Conservation (phyloP, 176 grass and related monocot species). For the Eleusine indica region DNA sequence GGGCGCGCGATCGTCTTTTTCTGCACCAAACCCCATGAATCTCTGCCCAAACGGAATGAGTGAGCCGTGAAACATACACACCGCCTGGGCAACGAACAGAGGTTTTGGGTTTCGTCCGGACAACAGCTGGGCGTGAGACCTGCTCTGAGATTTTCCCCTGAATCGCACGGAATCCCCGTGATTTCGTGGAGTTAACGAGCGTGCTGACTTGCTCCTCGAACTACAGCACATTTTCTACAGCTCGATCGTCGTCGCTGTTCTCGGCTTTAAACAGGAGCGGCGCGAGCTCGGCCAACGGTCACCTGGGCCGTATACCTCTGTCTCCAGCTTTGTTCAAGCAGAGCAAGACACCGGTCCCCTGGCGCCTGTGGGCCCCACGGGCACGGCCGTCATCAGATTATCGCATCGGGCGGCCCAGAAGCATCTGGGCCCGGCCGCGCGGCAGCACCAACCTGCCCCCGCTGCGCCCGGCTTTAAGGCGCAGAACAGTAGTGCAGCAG, state of each 20-base stretch:
- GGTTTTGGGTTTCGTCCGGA: constrained; percentile 31
- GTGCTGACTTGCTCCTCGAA: not conserved
- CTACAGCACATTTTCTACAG: not conserved
- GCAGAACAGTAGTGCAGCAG: constrained; percentile 23
- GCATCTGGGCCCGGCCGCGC: not conserved
- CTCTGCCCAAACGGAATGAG: not conserved
- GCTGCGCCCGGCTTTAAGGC: constrained; percentile 21
- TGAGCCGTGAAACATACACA: not conserved
- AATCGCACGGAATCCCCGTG: not conserved
- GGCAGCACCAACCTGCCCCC: not conserved
- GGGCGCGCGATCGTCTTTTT: not conserved
- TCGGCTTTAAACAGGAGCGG: constrained; percentile 19
- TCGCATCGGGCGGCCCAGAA: constrained; percentile 6
- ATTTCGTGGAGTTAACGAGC: not conserved
- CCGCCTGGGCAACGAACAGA: not conserved
- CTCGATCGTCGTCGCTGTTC: not conserved
- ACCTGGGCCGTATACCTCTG: not conserved
- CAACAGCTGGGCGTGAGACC: not conserved
- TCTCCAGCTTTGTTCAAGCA: not conserved
- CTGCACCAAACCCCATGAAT: constrained; percentile 39
- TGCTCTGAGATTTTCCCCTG: not conserved
- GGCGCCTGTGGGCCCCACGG: not conserved
- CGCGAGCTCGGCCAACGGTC: constrained; percentile 45
- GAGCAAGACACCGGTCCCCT: not conserved
- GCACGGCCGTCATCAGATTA: constrained; percentile 21